phyloP scores from a whole-genome alignment of 495 filamentous ascomycete genomes.

The Parachaetomium inaequale region DNA sequence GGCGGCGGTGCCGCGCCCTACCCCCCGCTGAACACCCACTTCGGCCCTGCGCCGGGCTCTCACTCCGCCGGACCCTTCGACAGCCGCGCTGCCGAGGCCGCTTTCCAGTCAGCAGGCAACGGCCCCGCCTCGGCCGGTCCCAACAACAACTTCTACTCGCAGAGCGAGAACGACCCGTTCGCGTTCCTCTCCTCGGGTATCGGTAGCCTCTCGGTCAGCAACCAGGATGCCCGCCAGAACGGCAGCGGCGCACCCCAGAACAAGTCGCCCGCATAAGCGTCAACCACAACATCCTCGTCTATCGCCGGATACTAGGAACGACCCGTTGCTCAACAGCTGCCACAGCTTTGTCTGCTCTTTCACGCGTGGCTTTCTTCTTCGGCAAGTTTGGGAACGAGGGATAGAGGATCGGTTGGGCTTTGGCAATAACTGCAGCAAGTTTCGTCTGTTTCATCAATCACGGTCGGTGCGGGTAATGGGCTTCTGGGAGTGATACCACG shows the following conservation, averaged over 20 bases:
- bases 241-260: conserved; percentile 57
- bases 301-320: conserved; percentile 10
- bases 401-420: conserved; percentile 36
- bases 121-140: conserved; percentile 62
- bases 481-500: conserved; percentile 30
- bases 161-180: conserved; percentile 73
- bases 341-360: conserved; percentile 23
- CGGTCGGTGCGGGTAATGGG: conserved; percentile 27
- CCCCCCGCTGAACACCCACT: conserved; percentile 75
- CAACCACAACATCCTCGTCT: background rate
- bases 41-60: conserved; percentile 64
- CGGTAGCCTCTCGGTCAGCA: conserved; percentile 73
- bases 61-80: conserved; percentile 89
- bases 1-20: conserved; percentile 76
- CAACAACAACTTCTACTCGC: conserved; percentile 58
- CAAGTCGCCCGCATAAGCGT: conserved; percentile 60
- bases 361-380: conserved; percentile 26
- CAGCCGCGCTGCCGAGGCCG: conserved; percentile 86
- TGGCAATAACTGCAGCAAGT: conserved; percentile 40
- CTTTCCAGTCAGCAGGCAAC: conserved; percentile 82
- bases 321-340: conserved; percentile 20
- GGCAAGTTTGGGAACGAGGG: conserved; percentile 31
- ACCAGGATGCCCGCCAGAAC: conserved; percentile 79
- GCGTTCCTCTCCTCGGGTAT: conserved; percentile 83
- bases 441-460: conserved; percentile 32